Base-by-base conservation (phyloP, 2,329 filamentous ascomycete species). In the Botrytis pseudocinerea region DNA sequence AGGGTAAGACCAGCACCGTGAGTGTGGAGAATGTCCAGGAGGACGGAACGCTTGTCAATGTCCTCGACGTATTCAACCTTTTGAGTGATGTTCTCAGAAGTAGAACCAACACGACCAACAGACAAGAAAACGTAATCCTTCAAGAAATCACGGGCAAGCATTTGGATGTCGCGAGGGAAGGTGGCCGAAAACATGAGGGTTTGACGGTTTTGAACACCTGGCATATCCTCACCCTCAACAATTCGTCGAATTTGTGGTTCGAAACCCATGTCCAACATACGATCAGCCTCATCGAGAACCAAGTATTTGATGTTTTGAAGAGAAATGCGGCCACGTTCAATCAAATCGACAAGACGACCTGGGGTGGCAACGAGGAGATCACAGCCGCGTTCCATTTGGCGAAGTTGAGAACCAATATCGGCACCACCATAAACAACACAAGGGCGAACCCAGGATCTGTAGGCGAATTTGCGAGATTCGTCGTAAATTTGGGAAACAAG, bases 211-310 rank as follows among this genome's bases (percentile, higher is more conserved):
- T 90, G 86, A 75, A 95, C 93, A 70, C 85, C 84, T 73, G 96
- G 96, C 96, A 99, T 99, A 80, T 99, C 96, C 85, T 98, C 96
- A 75, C 94, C 94, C 85, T 98, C 95, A 63, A 99, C 96, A 81
- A 99, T 98, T 80, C 95, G 93, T 81, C 96, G 95, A 82, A 99
- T 99, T 86, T 99, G 96, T 81, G 96, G 96, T 88, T 99, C 96
- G 88, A 99, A 99, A 96, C 96, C 96, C 96, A 99, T 99, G 89
- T 99, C 96, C 88, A 99, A 89, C 96, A 99, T 99, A 83, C 96
- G 96, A 87, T 99, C 96, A 84, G 96, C 96, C 90, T 99, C 96
- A 80, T 99, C 96, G 72, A 99, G 93, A 80, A 99, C 94, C 76
- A 99, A 90, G 83, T 99, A 99, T 88, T 98, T 98, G 89, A 99